Evolutionary conservation across 495 filamentous ascomycete genomes (phyloP), one percentile per base, ranked within the genome.

Genomic region (Aspergillus coremiiformis): DNA sequence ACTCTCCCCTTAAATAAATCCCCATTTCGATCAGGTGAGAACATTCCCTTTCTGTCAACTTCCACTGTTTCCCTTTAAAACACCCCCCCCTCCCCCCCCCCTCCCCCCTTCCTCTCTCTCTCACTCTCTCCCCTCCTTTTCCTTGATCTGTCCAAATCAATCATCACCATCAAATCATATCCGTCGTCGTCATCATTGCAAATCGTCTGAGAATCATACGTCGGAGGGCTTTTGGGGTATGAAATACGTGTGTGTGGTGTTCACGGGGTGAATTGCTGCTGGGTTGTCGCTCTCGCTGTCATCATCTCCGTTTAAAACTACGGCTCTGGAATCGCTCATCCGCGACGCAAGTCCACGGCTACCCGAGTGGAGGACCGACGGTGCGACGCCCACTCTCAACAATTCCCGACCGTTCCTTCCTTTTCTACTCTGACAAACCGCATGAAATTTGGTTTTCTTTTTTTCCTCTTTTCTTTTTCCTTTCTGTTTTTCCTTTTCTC

Each of bases 301-400:
- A 49, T 43, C 33, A 21, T 35, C 39, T 44, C 56, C 51, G 57
- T 52, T 46, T 48, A 63, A 47, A n/a, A 55, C 54, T 55, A 43
- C 44, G 39, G 35, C 32, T 35, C 32, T 59, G 47, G 56, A 54
- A 51, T 47, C 37, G 35, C 32, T 39, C 29, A 39, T 41, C 29
- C 50, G 55, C 56, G 55, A 58, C 52, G 52, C 50, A 47, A 27
- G 50, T 58, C 52, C 33, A 49, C 53, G 52, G 47, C 55, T 52
- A 54, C 42, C 52, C 52, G 55, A 57, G 42, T 44, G 53, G 47
- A 52, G 53, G 53, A 49, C 30, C 30, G 20, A 9, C 49, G 49
- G 15, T 52, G 50, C 44, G 39, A 57, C 49, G 12, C 19, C 43
- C 44, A 43, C 43, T 39, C 27, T 47, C 47, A 53, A 51, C 35